phyloP scores from a whole-genome alignment of 1,139 yeast species.

The Wickerhamomyces sp. region DNA sequence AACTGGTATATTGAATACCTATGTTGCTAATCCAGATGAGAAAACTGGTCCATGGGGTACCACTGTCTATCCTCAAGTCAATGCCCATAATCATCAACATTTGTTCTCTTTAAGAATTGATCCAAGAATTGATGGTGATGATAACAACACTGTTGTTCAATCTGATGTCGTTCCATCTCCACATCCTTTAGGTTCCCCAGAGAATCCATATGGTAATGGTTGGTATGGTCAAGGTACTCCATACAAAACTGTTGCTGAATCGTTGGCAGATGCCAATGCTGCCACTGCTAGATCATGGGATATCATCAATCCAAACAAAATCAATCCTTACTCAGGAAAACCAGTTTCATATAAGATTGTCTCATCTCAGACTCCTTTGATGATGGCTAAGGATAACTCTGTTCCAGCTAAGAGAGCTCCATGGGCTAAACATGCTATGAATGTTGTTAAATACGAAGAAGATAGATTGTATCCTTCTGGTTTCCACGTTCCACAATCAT shows the following conservation, averaged over 20 bases:
- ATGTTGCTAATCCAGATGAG: constrained; percentile 57
- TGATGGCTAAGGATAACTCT: constrained; percentile 70
- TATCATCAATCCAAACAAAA: constrained; percentile 62
- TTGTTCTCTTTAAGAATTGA: constrained; percentile 74
- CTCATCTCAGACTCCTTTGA: constrained; percentile 69
- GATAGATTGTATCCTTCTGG: constrained; percentile 70
- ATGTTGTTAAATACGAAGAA: constrained; percentile 66
- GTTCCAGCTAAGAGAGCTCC: constrained; percentile 78
- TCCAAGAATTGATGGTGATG: constrained; percentile 77
- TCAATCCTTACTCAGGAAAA: constrained; percentile 66
- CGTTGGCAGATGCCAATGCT: constrained; percentile 58
- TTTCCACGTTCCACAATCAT: constrained; percentile 73
- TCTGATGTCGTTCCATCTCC: constrained; percentile 62
- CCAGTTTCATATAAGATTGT: constrained; percentile 76
- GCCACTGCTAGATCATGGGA: constrained; percentile 74
- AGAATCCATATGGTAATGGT: constrained; percentile 70
- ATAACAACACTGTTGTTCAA: constrained; percentile 60
- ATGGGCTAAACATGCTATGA: constrained; percentile 65
- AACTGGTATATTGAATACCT: constrained; percentile 78
- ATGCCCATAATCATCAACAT: constrained; percentile 85
- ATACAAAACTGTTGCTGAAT: constrained; percentile 64
- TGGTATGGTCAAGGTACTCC: constrained; percentile 59
- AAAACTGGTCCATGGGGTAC: constrained; percentile 75
- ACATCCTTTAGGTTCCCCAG: constrained; percentile 56
- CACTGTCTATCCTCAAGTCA: constrained; percentile 71